Evolutionary conservation across 108 stramenopile species (phyloP).

Genomic region (Nannochloropsis oceanica): DNA sequence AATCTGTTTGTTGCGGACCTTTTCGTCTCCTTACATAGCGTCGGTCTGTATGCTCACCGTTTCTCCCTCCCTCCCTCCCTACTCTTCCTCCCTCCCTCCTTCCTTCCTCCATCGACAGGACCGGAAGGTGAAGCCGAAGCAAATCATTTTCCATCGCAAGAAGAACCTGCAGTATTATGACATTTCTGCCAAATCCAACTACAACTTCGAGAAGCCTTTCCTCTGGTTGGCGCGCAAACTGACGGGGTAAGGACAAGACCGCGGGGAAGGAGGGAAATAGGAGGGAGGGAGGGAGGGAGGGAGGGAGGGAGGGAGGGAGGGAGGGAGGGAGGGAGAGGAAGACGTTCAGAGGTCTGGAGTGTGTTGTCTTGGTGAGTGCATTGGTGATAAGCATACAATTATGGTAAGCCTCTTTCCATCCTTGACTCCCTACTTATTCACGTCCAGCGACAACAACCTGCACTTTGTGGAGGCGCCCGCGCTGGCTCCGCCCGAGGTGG

Average conservation of each 20-base stretch:
- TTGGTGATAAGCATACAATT: not conserved
- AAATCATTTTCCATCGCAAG: slow-evolving; percentile 99
- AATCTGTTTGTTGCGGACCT: not conserved
- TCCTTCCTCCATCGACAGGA: slow-evolving; percentile 63
- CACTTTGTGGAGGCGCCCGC: slow-evolving; percentile 95
- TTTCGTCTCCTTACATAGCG: not conserved
- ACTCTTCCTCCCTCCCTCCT: not conserved
- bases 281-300: no score
- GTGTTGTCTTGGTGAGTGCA: not conserved
- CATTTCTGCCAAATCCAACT: slow-evolving; percentile 99
- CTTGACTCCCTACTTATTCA: not conserved
- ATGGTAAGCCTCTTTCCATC: not conserved
- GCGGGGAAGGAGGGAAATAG: no score
- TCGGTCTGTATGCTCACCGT: not conserved
- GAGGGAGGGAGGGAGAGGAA: not conserved
- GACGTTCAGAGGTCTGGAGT: not conserved
- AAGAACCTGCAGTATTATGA: slow-evolving; percentile 99
- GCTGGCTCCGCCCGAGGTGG: slow-evolving; percentile 87
- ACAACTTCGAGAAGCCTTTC: slow-evolving; percentile 99
- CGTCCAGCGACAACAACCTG: slow-evolving; percentile 59
- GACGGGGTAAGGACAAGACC: slow-evolving; percentile 40
- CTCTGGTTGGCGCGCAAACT: slow-evolving; percentile 97
- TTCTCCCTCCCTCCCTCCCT: not conserved
- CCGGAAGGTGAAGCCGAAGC: slow-evolving; percentile 99
- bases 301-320: not conserved